A percentile compares a stretch with the other conserved stretches of the same genome.
These are phyloP conservation scores for Saccharomycopsis crataegensis DNA, from an alignment of 1,139 yeast species.

Conservation along the genomic window DNA sequence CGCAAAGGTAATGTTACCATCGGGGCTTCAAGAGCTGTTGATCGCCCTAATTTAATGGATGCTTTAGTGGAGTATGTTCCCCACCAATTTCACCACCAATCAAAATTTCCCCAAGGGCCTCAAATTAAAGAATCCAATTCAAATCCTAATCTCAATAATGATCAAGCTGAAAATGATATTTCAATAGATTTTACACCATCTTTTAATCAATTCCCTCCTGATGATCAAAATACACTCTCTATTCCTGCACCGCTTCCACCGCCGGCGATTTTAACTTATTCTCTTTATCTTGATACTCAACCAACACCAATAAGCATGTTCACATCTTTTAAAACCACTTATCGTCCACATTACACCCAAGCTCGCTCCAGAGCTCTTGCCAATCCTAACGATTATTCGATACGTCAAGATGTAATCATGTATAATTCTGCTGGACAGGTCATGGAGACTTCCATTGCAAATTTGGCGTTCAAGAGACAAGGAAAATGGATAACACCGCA, in stretches of 20 bases:
- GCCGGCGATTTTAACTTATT: background rate
- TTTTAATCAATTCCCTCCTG: no score
- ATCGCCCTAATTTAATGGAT: slow-evolving; percentile 35
- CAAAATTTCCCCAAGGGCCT: no score
- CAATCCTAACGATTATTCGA: slow-evolving; percentile 30
- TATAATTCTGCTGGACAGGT: slow-evolving; percentile 52
- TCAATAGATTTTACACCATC: no score
- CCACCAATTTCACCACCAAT: background rate
- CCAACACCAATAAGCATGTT: slow-evolving; percentile 59
- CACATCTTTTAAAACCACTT: slow-evolving; percentile 85
- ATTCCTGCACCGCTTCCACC: background rate
- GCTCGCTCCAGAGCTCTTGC: slow-evolving; percentile 45
- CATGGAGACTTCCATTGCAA: slow-evolving; percentile 83
- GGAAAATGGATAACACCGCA: slow-evolving; percentile 76
- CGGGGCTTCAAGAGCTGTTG: slow-evolving; percentile 40
- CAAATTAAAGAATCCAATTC: no score
- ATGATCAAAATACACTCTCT: no score
- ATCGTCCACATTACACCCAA: slow-evolving; percentile 51
- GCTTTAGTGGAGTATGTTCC: slow-evolving; percentile 30
- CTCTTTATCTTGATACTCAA: slow-evolving; percentile 48
- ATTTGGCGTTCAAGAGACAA: slow-evolving; percentile 55
- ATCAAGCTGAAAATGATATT: background rate
- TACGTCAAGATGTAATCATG: slow-evolving; percentile 55
- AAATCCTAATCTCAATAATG: no score
- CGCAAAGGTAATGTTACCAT: slow-evolving; percentile 42